Percentiles rank a stretch among this genome's conserved stretches.
Evolutionary conservation across 2,329 filamentous ascomycete genomes (phyloP).

Genomic region (Zopfia rhizophila): DNA sequence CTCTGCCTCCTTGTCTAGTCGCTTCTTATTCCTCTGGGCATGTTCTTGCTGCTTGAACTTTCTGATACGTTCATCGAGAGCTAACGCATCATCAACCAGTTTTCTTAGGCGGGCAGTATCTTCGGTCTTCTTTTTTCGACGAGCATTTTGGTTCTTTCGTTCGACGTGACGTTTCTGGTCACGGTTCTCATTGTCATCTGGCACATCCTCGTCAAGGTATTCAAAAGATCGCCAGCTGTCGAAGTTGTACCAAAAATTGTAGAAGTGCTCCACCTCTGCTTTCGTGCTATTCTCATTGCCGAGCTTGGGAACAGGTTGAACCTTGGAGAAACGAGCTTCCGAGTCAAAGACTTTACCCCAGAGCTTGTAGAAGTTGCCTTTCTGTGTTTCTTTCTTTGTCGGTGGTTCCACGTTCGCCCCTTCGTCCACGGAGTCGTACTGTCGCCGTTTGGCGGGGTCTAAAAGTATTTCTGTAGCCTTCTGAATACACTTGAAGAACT

Average conservation of each 20-base stretch:
- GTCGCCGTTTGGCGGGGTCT: conserved; percentile 90
- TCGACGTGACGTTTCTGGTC: conserved; percentile 99
- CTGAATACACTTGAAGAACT: conserved; percentile 99
- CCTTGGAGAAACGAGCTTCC: conserved; percentile 92
- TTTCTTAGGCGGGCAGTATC: conserved; percentile 91
- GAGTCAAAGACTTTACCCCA: conserved; percentile 92
- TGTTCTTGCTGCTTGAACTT: conserved; percentile 92
- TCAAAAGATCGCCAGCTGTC: conserved; percentile 98
- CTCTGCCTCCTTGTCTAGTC: conserved; percentile 87
- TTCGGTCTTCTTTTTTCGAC: conserved; percentile 99
- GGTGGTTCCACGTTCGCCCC: conserved; percentile 92
- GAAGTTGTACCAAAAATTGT: conserved; percentile 99
- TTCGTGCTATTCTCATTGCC: conserved; percentile 85
- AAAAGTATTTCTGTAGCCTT: conserved; percentile 94
- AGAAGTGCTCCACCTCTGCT: conserved; percentile 93
- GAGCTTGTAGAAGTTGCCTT: conserved; percentile 93
- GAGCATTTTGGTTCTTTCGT: conserved; percentile 96
- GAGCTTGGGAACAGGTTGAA: conserved; percentile 85
- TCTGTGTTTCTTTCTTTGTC: conserved; percentile 86
- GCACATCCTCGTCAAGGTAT: conserved; percentile 98
- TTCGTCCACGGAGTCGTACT: conserved; percentile 97
- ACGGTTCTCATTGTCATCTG: conserved; percentile 98
- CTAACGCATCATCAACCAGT: conserved; percentile 86
- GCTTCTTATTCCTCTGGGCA: conserved; percentile 96
- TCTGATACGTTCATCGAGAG: conserved; percentile 95